phyloP scores from a whole-genome alignment of 139 green algal genomes.

The Chara braunii region DNA sequence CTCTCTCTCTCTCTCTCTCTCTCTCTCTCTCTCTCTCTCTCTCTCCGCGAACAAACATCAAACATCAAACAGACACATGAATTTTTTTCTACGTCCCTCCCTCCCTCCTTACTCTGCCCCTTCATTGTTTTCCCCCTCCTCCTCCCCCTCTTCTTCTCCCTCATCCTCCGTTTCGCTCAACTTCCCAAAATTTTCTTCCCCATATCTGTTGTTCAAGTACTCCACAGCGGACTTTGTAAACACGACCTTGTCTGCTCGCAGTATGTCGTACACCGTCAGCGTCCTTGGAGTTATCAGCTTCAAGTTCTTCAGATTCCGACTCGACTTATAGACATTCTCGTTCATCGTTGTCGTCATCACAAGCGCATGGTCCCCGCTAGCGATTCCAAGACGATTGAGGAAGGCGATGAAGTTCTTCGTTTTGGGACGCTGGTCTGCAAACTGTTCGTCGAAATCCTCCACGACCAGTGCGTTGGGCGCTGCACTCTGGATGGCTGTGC shows the following conservation, averaged over 20 bases:
- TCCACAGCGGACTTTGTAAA: constrained; percentile 58
- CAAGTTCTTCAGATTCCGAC: constrained; percentile 57
- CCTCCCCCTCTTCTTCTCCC: neutral
- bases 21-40: no score
- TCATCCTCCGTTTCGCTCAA: neutral
- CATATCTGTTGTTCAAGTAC: constrained; percentile 38
- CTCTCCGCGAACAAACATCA: neutral
- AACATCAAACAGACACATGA: neutral
- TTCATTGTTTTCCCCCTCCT: neutral
- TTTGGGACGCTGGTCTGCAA: constrained; percentile 53
- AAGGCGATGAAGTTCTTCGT: constrained; percentile 71
- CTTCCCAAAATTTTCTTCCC: neutral
- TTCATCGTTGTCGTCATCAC: constrained; percentile 58
- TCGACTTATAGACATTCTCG: constrained; percentile 54
- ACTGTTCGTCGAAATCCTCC: constrained; percentile 52
- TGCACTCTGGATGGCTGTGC: constrained; percentile 85
- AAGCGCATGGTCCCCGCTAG: constrained; percentile 51
- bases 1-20: no score
- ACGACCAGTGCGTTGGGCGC: constrained; percentile 76
- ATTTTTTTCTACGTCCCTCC: neutral
- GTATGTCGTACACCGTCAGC: constrained; percentile 81
- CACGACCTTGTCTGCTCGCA: constrained; percentile 84
- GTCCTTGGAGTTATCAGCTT: constrained; percentile 23
- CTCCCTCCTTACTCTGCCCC: neutral
- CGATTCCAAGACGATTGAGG: constrained; percentile 41